A percentile compares a stretch with the other conserved stretches of the same genome.
Conservation (phyloP, 768 basidiomycete species). For the Crucibulum laeve region DNA sequence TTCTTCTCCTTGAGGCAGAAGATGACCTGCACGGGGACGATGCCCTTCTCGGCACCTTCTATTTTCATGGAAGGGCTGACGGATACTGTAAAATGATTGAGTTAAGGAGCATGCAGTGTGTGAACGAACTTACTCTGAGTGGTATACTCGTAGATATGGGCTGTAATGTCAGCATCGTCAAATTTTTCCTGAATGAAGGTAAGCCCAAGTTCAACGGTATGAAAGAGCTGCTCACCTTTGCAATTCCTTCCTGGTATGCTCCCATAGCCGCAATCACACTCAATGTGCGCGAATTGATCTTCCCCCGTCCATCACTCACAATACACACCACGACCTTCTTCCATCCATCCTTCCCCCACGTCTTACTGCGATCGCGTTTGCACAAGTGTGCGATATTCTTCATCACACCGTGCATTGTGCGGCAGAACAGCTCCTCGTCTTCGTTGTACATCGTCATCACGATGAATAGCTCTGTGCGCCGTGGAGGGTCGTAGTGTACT, state of each 20-base stretch:
- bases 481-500: slow-evolving; percentile 85
- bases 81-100: slow-evolving; percentile 47
- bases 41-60: slow-evolving; percentile 72
- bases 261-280: slow-evolving; percentile 92
- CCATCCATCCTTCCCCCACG: slow-evolving; percentile 98
- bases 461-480: slow-evolving; percentile 92
- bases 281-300: slow-evolving; percentile 81
- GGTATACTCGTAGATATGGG: slow-evolving; percentile 93
- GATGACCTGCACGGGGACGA: slow-evolving; percentile 88
- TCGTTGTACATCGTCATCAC: slow-evolving; percentile 99
- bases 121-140: slow-evolving; percentile 64
- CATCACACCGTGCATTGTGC: slow-evolving; percentile 95
- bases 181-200: slow-evolving; percentile 52
- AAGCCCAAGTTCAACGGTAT: neutral
- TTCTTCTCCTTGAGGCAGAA: slow-evolving; percentile 93
- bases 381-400: slow-evolving; percentile 91
- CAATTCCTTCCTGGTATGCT: slow-evolving; percentile 90
- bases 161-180: slow-evolving; percentile 77
- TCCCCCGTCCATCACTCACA: slow-evolving; percentile 80
- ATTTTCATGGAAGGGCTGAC: slow-evolving; percentile 79
- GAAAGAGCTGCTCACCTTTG: slow-evolving; percentile 52
- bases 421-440: slow-evolving; percentile 83
- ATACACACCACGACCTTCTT: slow-evolving; percentile 96
- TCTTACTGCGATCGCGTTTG: slow-evolving; percentile 82
- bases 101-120: neutral